Percentiles rank a stretch among this genome's conserved stretches.
Conservation (phyloP, 345 rosid genomes). For the Gossypioides kirkii region DNA sequence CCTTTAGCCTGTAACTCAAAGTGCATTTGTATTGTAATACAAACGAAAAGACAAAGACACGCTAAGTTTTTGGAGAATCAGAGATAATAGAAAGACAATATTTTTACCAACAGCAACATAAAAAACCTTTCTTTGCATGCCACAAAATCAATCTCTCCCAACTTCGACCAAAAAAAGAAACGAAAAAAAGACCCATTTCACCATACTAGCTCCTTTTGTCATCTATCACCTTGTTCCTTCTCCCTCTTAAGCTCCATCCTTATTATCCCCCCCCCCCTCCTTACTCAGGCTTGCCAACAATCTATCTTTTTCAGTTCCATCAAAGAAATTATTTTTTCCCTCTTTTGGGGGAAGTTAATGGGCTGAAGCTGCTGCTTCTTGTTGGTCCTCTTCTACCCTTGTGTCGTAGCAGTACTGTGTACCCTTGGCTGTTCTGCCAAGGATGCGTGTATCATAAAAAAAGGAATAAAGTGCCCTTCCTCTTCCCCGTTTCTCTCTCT, state of each 20-base stretch:
- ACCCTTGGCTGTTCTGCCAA: constrained; percentile 33
- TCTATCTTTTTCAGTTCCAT: constrained; percentile 20
- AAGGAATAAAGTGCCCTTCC: constrained; percentile 27
- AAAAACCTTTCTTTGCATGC: constrained; percentile 22
- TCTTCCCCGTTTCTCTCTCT: constrained; percentile 18
- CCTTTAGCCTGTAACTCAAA: constrained; percentile 34
- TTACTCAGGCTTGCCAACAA: constrained; percentile 11
- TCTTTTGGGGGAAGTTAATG: neutral
- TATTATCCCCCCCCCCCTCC: neutral
- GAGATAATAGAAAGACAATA: constrained; percentile 17
- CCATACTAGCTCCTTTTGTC: constrained; percentile 1
- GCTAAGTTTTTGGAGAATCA: neutral
- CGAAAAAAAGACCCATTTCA: constrained; percentile 21
- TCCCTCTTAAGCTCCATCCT: constrained; percentile 29
- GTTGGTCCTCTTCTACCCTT: constrained; percentile 14
- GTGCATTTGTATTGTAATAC: constrained; percentile 28
- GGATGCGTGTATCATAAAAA: constrained; percentile 60
- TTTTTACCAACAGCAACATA: neutral
- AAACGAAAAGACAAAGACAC: constrained; percentile 1
- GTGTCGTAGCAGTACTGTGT: constrained; percentile 27
- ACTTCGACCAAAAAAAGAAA: constrained; percentile 5
- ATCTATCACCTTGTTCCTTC: constrained; percentile 7
- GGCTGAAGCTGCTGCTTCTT: neutral
- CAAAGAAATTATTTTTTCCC: neutral
- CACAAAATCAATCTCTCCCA: constrained; percentile 22